Conservation (phyloP, 1,139 yeast genomes). For the Schizosaccharomyces versatilis region DNA sequence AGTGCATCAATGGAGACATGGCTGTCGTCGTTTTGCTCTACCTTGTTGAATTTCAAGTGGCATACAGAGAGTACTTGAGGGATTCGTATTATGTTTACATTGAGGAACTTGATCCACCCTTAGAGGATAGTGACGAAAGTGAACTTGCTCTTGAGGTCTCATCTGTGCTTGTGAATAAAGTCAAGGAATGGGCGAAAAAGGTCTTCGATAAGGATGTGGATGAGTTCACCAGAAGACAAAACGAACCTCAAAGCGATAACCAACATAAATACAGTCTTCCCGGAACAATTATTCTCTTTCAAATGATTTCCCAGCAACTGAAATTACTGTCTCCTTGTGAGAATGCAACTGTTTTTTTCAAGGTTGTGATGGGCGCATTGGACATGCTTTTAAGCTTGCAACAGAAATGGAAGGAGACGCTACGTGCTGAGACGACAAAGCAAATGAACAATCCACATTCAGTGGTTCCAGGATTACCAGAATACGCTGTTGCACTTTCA, state of each 20-base stretch:
- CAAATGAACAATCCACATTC: constrained; percentile 22
- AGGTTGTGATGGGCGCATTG: constrained; percentile 63
- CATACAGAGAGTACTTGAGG: constrained; percentile 32
- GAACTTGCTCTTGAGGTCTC: constrained; percentile 49
- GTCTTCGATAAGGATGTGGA: constrained; percentile 41
- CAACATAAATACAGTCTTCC: constrained; percentile 39
- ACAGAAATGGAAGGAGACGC: constrained; percentile 12
- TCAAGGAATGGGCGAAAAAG: constrained; percentile 62
- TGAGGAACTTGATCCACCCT: constrained; percentile 23
- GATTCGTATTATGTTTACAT: constrained; percentile 27
- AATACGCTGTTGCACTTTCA: constrained; percentile 63
- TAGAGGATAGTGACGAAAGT: constrained; percentile 42
- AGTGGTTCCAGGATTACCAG: constrained; percentile 49
- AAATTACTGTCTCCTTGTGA: constrained; percentile 79
- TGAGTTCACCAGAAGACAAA: constrained; percentile 37
- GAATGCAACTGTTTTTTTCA: constrained; percentile 57
- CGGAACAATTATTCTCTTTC: constrained; percentile 48
- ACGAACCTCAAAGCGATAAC: constrained; percentile 54
- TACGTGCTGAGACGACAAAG: constrained; percentile 4
- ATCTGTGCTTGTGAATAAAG: constrained; percentile 41
- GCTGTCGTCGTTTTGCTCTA: constrained; percentile 22
- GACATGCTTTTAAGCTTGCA: constrained; percentile 39
- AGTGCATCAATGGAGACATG: constrained; percentile 48
- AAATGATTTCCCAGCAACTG: constrained; percentile 75
- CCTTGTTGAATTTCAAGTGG: constrained; percentile 54